A percentile compares a stretch with the other conserved stretches of the same genome.
These are phyloP conservation scores for Gossypium australe DNA, from an alignment of 345 rosid genomes.

Conservation along the genomic window DNA sequence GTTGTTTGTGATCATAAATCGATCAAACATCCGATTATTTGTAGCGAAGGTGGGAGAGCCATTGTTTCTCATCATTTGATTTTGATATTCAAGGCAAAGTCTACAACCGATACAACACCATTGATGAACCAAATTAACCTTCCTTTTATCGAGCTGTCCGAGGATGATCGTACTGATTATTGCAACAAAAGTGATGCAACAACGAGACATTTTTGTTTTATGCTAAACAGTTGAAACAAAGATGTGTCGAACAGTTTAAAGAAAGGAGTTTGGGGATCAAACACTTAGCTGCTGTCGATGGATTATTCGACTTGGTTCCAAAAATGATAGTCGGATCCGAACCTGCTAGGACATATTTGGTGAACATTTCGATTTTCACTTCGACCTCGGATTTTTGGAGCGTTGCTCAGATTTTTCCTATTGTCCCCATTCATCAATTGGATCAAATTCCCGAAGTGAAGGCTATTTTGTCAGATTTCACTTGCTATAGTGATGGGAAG, in stretches of 20 bases:
- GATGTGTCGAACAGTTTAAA: conserved; percentile 69
- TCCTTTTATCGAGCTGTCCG: conserved; percentile 48
- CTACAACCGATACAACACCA: conserved; percentile 28
- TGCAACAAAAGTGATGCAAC: conserved; percentile 45
- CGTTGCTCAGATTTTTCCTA: conserved; percentile 85
- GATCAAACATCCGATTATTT: conserved; percentile 70
- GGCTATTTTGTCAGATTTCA: conserved; percentile 80
- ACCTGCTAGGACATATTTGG: conserved; percentile 59
- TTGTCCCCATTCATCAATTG: conserved; percentile 77
- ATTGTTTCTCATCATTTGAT: conserved; percentile 89
- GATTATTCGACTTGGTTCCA: conserved; percentile 61
- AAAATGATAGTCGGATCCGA: conserved; percentile 51
- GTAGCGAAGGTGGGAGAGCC: conserved; percentile 92
- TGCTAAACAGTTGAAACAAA: conserved; percentile 77
- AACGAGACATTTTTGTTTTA: conserved; percentile 54
- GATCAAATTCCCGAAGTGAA: conserved; percentile 65
- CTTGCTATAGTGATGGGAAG: conserved; percentile 95
- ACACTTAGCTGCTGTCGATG: conserved; percentile 80
- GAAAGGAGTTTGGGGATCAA: conserved; percentile 75
- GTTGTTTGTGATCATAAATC: conserved; percentile 65
- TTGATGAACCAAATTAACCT: conserved; percentile 29
- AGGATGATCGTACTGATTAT: conserved; percentile 61
- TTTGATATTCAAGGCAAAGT: conserved; percentile 73
- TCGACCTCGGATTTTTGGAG: conserved; percentile 99
- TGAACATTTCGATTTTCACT: conserved; percentile 81